Percentiles rank a stretch among this genome's conserved stretches.
phyloP scores from a whole-genome alignment of 2,329 filamentous ascomycete species.

The Talaromyces sp. region DNA sequence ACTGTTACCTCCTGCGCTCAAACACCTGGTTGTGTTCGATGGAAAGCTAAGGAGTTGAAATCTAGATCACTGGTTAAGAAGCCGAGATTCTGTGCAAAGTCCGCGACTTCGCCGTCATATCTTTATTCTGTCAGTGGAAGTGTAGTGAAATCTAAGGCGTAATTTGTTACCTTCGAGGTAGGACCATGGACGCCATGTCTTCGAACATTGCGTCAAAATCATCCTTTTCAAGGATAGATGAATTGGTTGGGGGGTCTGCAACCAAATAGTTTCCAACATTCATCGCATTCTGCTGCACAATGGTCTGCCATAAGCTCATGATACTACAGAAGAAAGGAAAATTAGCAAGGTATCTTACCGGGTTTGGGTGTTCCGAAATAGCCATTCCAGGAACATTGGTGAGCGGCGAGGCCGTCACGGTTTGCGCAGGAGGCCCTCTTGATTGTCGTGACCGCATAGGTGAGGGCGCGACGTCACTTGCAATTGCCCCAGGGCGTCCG shows the following conservation, averaged over 20 bases:
- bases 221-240: slow-evolving; percentile 3
- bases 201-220: slow-evolving; percentile 10
- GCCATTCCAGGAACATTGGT: background rate
- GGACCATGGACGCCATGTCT: slow-evolving; percentile 10
- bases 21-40: background rate
- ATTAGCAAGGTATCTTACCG: background rate
- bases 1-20: background rate
- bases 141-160: background rate
- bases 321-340: background rate
- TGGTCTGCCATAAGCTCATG: background rate
- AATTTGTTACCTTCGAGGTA: slow-evolving; percentile 8
- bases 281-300: background rate
- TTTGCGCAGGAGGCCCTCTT: background rate
- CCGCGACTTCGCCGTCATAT: slow-evolving; percentile 9
- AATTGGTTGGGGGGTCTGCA: background rate
- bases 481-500: background rate
- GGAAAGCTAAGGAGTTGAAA: slow-evolving; percentile 9
- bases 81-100: slow-evolving; percentile 13
- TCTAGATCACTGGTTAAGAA: slow-evolving; percentile 10
- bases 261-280: background rate
- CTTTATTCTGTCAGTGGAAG: background rate
- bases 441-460: background rate
- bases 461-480: background rate
- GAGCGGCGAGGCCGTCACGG: background rate
- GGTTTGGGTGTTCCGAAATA: background rate